Evolutionary conservation across 1,139 yeast species (phyloP).

Genomic region (Candida sojae): DNA sequence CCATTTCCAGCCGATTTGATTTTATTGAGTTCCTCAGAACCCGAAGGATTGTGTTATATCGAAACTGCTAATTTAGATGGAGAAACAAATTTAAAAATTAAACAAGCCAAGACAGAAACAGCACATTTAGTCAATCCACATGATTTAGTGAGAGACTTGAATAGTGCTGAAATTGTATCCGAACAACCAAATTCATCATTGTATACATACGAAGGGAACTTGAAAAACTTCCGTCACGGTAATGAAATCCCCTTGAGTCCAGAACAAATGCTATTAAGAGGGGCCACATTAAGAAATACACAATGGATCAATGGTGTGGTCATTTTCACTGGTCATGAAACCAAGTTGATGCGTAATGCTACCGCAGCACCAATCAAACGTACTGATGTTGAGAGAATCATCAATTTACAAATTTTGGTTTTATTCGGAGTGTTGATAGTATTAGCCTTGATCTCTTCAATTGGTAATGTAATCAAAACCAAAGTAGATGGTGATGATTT

Average conservation of each 20-base stretch:
- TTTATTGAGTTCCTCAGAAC: slow-evolving; percentile 87
- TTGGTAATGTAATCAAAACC: slow-evolving; percentile 83
- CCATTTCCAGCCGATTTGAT: slow-evolving; percentile 94
- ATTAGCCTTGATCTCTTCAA: slow-evolving; percentile 75
- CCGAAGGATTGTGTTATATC: slow-evolving; percentile 95
- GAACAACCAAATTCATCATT: slow-evolving; percentile 95
- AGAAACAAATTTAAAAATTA: slow-evolving; percentile 93
- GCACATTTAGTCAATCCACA: slow-evolving; percentile 69
- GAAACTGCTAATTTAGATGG: slow-evolving; percentile 98
- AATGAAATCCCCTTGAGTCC: slow-evolving; percentile 66
- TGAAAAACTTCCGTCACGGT: slow-evolving; percentile 52
- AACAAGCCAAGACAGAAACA: slow-evolving; percentile 84
- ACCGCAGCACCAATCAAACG: slow-evolving; percentile 97
- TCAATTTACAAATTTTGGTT: slow-evolving; percentile 88
- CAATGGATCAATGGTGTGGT: slow-evolving; percentile 95
- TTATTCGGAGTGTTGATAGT: slow-evolving; percentile 77
- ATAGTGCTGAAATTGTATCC: slow-evolving; percentile 53
- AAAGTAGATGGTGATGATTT: slow-evolving; percentile 54
- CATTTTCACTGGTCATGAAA: slow-evolving; percentile 96
- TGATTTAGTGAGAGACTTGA: slow-evolving; percentile 47
- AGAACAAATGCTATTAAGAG: slow-evolving; percentile 88
- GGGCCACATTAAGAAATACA: slow-evolving; percentile 93
- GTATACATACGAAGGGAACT: slow-evolving; percentile 90
- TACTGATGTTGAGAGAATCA: slow-evolving; percentile 95
- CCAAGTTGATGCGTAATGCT: slow-evolving; percentile 97